Percentiles rank a stretch among this genome's conserved stretches.
phyloP scores from a whole-genome alignment of 75 land plant genomes.

The Pinus tabuliformis region DNA sequence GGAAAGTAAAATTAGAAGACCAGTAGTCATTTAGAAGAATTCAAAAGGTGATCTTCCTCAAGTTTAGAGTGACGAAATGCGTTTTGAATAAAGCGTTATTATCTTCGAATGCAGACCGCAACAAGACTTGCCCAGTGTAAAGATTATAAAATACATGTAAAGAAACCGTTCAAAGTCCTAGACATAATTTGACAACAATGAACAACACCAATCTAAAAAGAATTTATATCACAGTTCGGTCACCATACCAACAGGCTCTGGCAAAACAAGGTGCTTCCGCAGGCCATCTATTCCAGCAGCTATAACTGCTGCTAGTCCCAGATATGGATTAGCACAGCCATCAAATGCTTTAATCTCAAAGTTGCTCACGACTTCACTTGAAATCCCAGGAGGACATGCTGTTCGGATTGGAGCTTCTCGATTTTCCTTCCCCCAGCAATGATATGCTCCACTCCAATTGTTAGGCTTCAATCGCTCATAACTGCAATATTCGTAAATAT shows the following conservation, averaged over 20 bases:
- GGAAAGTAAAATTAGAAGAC: neutral
- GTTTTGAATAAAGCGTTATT: no score
- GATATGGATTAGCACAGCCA: slow-evolving; percentile 93
- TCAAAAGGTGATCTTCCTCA: neutral
- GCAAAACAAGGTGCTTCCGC: slow-evolving; percentile 54
- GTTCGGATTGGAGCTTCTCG: slow-evolving; percentile 94
- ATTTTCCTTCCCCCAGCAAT: slow-evolving; percentile 94
- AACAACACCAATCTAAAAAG: neutral
- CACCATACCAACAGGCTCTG: slow-evolving; percentile 75
- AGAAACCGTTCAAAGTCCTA: neutral
- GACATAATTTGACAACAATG: neutral
- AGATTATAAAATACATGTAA: slow-evolving; percentile 1
- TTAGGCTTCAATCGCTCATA: slow-evolving; percentile 89
- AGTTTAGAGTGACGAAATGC: neutral
- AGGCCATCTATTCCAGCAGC: slow-evolving; percentile 96
- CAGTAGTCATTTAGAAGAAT: neutral
- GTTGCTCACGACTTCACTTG: slow-evolving; percentile 77
- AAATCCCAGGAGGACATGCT: slow-evolving; percentile 81
- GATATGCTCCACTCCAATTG: slow-evolving; percentile 97
- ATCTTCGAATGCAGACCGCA: no score
- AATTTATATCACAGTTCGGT: neutral
- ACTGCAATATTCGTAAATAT: slow-evolving; percentile 32
- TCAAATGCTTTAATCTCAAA: slow-evolving; percentile 94
- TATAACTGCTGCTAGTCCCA: slow-evolving; percentile 86
- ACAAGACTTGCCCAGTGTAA: neutral